Percentiles rank a stretch among this genome's conserved stretches.
Conservation (phyloP, 78 protist genomes). For the Chrysochromulina parva region DNA sequence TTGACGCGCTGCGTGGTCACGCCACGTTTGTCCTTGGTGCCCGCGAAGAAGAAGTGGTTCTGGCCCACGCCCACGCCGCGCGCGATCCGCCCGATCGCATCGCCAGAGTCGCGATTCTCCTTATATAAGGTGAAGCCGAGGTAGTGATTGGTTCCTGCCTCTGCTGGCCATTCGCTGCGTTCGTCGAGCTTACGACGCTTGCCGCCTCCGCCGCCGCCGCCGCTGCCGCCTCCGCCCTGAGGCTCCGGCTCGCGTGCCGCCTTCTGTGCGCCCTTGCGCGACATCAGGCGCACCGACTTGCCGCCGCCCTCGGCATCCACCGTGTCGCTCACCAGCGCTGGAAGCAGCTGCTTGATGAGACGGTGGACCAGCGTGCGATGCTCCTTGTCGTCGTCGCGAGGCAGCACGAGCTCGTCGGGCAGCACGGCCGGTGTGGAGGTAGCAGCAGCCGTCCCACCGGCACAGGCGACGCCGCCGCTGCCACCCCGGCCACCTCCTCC, state of each 20-base stretch:
- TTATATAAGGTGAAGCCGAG: slow-evolving; percentile 44
- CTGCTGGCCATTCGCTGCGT: not conserved
- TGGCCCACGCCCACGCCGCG: not conserved
- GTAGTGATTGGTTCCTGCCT: not conserved
- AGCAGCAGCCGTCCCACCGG: not conserved
- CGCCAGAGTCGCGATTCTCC: slow-evolving; percentile 4
- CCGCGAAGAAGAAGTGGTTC: not conserved
- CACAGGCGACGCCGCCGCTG: not conserved
- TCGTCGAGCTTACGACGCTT: slow-evolving; percentile 37
- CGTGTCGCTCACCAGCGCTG: too few species aligned
- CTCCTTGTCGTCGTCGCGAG: not conserved
- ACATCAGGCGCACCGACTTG: not conserved
- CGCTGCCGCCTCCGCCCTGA: not conserved
- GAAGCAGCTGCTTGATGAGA: not conserved
- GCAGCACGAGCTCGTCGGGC: not conserved
- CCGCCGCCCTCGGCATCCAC: not conserved
- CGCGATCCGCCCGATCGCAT: not conserved
- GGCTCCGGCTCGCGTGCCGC: not conserved
- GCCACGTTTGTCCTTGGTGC: slow-evolving; percentile 19
- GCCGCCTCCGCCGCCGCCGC: not conserved
- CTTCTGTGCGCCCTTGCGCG: not conserved
- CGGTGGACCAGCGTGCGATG: not conserved
- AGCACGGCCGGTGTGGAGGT: not conserved
- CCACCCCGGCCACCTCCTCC: not conserved
- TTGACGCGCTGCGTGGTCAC: slow-evolving; percentile 19